A percentile compares a stretch with the other conserved stretches of the same genome.
Conservation (phyloP, 2,329 filamentous ascomycete species). For the Didymella sp. region DNA sequence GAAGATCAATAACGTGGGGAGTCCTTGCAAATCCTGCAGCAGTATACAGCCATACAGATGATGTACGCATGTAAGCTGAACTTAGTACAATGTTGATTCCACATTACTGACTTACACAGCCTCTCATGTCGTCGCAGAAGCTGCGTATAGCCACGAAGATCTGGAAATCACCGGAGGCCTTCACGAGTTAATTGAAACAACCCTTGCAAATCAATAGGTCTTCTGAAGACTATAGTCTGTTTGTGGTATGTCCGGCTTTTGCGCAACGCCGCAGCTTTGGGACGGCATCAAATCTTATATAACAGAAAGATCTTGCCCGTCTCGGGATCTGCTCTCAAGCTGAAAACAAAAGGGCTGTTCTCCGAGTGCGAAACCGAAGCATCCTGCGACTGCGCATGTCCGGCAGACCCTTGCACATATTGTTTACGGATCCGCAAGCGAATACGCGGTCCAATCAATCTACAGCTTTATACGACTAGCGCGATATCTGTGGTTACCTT, state of each 20-base stretch:
- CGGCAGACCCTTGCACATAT: background rate
- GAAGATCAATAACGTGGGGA: background rate
- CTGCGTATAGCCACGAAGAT: too few species aligned
- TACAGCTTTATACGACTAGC: background rate
- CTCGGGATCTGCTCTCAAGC: background rate
- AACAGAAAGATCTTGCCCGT: background rate
- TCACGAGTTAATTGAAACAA: too few species aligned
- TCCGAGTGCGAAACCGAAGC: background rate
- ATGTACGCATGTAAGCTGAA: background rate
- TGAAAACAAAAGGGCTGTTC: background rate
- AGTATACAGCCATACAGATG: background rate
- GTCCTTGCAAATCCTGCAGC: conserved; percentile 9
- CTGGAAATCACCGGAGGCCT: too few species aligned
- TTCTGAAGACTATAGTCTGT: too few species aligned
- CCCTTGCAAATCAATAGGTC: too few species aligned
- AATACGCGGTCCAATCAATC: conserved; percentile 13
- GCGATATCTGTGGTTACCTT: background rate
- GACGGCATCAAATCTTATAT: background rate
- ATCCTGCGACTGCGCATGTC: background rate
- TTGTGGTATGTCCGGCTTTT: too few species aligned
- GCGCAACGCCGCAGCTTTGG: background rate
- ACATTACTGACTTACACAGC: background rate
- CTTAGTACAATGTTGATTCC: background rate
- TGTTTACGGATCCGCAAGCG: conserved; percentile 10
- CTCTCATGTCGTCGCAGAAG: too few species aligned